Percentiles rank a stretch among this genome's conserved stretches.
These are phyloP conservation scores for Perkinsus olseni DNA, from an alignment of 169 alveolate species.

Conservation along the genomic window DNA sequence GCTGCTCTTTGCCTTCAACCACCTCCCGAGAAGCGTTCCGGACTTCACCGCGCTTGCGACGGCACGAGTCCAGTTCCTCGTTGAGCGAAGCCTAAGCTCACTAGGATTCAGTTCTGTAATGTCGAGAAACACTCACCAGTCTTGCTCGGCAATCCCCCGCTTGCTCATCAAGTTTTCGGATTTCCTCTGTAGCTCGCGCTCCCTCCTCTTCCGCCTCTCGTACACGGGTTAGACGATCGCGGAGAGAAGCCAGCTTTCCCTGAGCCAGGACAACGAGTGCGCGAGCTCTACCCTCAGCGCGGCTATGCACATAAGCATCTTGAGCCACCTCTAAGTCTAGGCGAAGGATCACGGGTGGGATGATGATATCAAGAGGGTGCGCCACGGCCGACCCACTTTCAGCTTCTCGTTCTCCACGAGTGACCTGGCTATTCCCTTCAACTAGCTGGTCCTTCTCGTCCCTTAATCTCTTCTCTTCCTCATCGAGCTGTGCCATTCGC, in stretches of 20 bases:
- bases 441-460: not conserved
- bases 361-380: too few species aligned
- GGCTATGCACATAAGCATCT: too few species aligned
- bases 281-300: too few species aligned
- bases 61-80: not conserved
- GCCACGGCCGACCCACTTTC: not conserved
- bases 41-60: not conserved
- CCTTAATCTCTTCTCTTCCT: not conserved
- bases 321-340: too few species aligned
- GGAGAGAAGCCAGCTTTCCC: not conserved
- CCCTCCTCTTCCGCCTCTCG: not conserved
- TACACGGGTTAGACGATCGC: not conserved
- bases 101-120: too few species aligned
- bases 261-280: too few species aligned
- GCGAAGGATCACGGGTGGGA: too few species aligned
- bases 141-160: not conserved
- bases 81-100: not conserved
- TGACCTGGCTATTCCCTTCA: not conserved
- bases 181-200: not conserved
- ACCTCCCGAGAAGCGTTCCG: conserved; percentile 4
- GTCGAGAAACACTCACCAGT: not conserved
- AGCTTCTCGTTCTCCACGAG: not conserved
- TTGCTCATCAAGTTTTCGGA: not conserved
- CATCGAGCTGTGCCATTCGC: not conserved
- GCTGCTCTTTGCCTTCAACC: conserved; percentile 12